Conservation (phyloP, 2,329 filamentous ascomycete species). For the Neopestalotiopsis clavispora region DNA sequence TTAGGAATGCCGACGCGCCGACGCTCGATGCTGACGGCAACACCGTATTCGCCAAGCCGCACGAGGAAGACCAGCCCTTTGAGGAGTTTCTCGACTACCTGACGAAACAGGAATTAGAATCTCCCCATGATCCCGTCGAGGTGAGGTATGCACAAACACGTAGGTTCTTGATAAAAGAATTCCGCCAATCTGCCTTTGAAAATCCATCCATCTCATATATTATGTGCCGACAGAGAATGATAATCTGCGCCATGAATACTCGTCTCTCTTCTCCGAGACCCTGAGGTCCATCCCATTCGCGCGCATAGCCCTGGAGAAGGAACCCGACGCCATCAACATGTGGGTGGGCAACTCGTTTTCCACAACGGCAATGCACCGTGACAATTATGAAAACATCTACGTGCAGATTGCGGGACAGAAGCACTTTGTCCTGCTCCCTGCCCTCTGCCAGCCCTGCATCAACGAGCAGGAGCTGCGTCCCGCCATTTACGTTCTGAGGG, state of each 20-base stretch:
- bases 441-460: conserved; percentile 71
- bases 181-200: background rate
- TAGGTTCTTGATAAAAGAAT: conserved; percentile 39
- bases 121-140: conserved; percentile 43
- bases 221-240: conserved; percentile 67
- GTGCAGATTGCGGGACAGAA: conserved; percentile 76
- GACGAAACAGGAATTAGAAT: conserved; percentile 56
- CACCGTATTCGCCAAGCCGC: conserved; percentile 71
- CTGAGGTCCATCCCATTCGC: conserved; percentile 72
- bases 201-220: background rate
- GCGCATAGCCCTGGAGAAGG: conserved; percentile 67
- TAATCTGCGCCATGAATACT: conserved; percentile 78
- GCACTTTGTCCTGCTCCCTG: conserved; percentile 77
- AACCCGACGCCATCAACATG: conserved; percentile 79
- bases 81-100: conserved; percentile 65
- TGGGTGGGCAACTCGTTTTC: conserved; percentile 79
- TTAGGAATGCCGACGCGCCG: conserved; percentile 55
- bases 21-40: conserved; percentile 41
- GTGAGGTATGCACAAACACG: conserved; percentile 78
- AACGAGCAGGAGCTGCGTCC: conserved; percentile 63
- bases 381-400: conserved; percentile 87
- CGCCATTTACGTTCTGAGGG: conserved; percentile 61
- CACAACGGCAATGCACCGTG: conserved; percentile 76
- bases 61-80: conserved; percentile 70
- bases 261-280: conserved; percentile 64